Conservation (phyloP, 2,329 filamentous ascomycete genomes). For the Aspergillus costaricaensis region DNA sequence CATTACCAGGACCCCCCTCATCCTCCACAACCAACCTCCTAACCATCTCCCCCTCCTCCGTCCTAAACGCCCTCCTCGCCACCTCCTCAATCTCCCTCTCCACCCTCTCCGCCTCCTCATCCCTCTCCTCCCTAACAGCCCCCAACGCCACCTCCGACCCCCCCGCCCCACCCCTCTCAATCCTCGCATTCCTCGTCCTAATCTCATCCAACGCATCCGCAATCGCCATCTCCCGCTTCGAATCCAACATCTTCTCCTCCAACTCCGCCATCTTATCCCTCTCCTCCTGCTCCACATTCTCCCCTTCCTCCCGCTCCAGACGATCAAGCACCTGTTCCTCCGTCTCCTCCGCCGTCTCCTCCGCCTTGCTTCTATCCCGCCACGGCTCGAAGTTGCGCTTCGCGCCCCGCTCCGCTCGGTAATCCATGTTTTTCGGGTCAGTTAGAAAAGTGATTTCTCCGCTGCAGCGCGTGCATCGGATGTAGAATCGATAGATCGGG, state of each 20-base stretch:
- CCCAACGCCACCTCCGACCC: slow-evolving; percentile 55
- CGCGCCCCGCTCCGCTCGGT: slow-evolving; percentile 76
- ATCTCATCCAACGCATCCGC: slow-evolving; percentile 97
- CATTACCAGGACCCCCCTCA: slow-evolving; percentile 39
- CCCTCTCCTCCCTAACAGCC: slow-evolving; percentile 60
- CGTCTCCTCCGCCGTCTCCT: slow-evolving; percentile 66
- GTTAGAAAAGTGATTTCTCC: slow-evolving; percentile 91
- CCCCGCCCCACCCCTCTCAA: slow-evolving; percentile 73
- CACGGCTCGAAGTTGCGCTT: slow-evolving; percentile 94
- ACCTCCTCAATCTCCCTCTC: slow-evolving; percentile 83
- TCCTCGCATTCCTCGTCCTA: slow-evolving; percentile 81
- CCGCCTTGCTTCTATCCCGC: slow-evolving; percentile 61
- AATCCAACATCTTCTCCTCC: slow-evolving; percentile 90
- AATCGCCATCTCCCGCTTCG: slow-evolving; percentile 92
- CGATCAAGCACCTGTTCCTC: slow-evolving; percentile 85
- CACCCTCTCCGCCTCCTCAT: slow-evolving; percentile 62
- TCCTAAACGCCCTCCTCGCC: slow-evolving; percentile 74
- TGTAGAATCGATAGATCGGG: slow-evolving; percentile 86
- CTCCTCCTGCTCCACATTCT: slow-evolving; percentile 67
- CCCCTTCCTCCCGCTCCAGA: slow-evolving; percentile 72
- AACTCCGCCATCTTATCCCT: slow-evolving; percentile 92
- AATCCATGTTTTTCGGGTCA: slow-evolving; percentile 93
- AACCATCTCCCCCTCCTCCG: slow-evolving; percentile 58
- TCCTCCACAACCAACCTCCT: slow-evolving; percentile 54
- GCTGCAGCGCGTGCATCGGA: slow-evolving; percentile 81